Conservation (phyloP, 2,329 filamentous ascomycete species). For the Xylaria hypoxylon region DNA sequence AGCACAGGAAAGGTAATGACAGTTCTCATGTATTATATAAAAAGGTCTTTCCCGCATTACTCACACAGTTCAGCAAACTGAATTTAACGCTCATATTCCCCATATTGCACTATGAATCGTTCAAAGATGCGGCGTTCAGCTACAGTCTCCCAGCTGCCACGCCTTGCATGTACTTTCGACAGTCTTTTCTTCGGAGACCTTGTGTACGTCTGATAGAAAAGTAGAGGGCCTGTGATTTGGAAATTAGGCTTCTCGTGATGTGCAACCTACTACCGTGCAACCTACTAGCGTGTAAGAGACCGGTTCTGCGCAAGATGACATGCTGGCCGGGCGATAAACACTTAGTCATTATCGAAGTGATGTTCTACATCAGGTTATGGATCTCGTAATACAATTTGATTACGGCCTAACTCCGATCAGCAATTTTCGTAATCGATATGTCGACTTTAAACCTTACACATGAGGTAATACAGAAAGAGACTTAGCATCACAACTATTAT, state of each 20-base stretch:
- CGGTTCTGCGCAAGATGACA: no score
- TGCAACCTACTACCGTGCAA: no score
- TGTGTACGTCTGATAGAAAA: no score
- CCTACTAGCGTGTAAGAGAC: no score
- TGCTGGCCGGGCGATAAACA: no score
- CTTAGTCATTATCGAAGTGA: no score
- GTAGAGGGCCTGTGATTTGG: no score
- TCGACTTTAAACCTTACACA: not conserved
- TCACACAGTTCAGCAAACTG: slow-evolving; percentile 8
- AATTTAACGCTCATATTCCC: not conserved
- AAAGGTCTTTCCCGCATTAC: not conserved
- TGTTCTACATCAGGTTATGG: not conserved
- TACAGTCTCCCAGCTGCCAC: not conserved
- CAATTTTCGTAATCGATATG: not conserved
- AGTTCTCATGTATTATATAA: slow-evolving; percentile 43
- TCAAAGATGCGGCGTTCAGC: not conserved
- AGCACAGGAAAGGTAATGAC: slow-evolving; percentile 49
- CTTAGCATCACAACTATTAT: not conserved
- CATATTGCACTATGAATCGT: not conserved
- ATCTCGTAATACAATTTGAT: not conserved
- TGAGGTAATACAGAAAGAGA: not conserved
- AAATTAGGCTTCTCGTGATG: no score
- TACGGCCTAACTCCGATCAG: no score
- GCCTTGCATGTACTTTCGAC: no score
- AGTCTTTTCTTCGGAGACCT: no score